Evolutionary conservation across 768 basidiomycete species (phyloP).

Genomic region (Obba rivulosa): DNA sequence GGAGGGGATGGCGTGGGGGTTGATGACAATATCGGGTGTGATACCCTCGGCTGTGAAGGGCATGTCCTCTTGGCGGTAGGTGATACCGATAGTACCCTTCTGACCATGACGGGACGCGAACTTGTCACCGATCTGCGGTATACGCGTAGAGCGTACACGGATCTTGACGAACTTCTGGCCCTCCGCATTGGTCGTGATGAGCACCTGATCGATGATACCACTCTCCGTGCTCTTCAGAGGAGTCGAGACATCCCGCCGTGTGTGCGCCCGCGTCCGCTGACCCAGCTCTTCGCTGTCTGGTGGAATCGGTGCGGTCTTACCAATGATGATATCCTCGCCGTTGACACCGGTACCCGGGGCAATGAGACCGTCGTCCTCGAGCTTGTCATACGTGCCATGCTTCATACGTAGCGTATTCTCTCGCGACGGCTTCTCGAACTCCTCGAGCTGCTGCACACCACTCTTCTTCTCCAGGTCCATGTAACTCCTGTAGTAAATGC

Average conservation of each 20-base stretch:
- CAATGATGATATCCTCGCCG: constrained; percentile 98
- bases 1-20: constrained; percentile 98
- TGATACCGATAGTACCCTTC: constrained; percentile 99
- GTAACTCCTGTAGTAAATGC: constrained; percentile 97
- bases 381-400: constrained; percentile 96
- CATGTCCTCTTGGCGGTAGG: constrained; percentile 99
- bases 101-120: constrained; percentile 99
- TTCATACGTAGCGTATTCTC: constrained; percentile 95
- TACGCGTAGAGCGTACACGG: constrained; percentile 89
- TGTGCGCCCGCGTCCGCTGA: constrained; percentile 89
- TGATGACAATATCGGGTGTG: constrained; percentile 96
- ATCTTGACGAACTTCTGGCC: constrained; percentile 99
- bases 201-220: constrained; percentile 95
- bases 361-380: constrained; percentile 94
- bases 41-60: constrained; percentile 97
- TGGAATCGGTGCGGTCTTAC: constrained; percentile 96
- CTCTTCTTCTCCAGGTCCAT: constrained; percentile 98
- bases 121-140: constrained; percentile 98
- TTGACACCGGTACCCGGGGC: constrained; percentile 91
- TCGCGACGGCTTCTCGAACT: constrained; percentile 94
- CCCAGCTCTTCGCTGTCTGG: constrained; percentile 97
- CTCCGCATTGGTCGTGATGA: constrained; percentile 93
- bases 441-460: constrained; percentile 86
- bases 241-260: constrained; percentile 93
- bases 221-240: constrained; percentile 97